Conservation (phyloP, 345 rosid species). For the Camelina sativa region DNA sequence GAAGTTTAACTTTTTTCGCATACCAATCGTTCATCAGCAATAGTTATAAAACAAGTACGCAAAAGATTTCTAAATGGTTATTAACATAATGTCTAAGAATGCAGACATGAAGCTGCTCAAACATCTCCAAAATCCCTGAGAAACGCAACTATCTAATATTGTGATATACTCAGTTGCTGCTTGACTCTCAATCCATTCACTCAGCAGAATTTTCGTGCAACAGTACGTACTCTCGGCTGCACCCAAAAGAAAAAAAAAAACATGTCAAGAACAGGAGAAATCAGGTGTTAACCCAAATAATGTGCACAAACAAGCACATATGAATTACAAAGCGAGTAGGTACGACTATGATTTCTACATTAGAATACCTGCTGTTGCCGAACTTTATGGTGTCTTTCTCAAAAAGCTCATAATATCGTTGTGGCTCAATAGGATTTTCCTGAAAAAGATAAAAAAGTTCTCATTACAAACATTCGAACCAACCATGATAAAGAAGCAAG, state of each 20-base stretch:
- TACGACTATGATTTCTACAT: slow-evolving; percentile 1
- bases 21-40: slow-evolving; percentile 12
- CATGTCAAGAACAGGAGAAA: background rate
- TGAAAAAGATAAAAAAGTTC: slow-evolving; percentile 47
- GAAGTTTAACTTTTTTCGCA: slow-evolving; percentile 6
- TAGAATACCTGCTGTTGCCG: slow-evolving; percentile 90
- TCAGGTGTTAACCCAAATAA: slow-evolving; percentile 7
- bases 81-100: slow-evolving; percentile 27
- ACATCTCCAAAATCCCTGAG: slow-evolving; percentile 7
- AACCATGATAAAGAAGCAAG: slow-evolving; percentile 16
- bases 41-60: background rate
- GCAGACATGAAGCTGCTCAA: background rate
- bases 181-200: slow-evolving; percentile 30
- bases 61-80: slow-evolving; percentile 32
- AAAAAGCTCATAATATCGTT: slow-evolving; percentile 88
- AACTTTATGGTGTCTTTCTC: slow-evolving; percentile 96
- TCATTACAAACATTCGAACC: slow-evolving; percentile 16
- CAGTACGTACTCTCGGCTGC: slow-evolving; percentile 85
- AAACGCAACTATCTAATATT: background rate
- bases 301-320: slow-evolving; percentile 16
- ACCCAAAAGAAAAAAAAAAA: slow-evolving; percentile 19
- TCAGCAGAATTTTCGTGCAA: slow-evolving; percentile 75
- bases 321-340: background rate
- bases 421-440: slow-evolving; percentile 87
- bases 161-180: slow-evolving; percentile 5